phyloP scores from a whole-genome alignment of 352 stramenopile genomes.

The Peronospora belbahrii region DNA sequence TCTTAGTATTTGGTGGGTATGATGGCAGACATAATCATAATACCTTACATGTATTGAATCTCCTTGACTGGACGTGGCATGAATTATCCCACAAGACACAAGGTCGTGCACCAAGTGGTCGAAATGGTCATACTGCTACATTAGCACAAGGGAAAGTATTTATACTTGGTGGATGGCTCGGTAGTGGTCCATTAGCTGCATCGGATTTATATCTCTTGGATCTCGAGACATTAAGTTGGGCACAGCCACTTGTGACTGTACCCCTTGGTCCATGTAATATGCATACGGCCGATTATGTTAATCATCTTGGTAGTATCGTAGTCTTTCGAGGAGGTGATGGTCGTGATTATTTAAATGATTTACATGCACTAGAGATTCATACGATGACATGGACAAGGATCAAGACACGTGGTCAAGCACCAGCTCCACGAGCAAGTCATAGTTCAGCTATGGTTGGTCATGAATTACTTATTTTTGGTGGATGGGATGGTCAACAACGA shows the following conservation, averaged over 20 bases:
- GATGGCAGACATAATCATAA: constrained; percentile 93
- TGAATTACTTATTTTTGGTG: constrained; percentile 91
- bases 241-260: constrained; percentile 35
- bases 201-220: constrained; percentile 90
- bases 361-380: constrained; percentile 89
- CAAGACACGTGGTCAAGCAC: constrained; percentile 61
- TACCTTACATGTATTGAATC: constrained; percentile 84
- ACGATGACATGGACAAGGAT: constrained; percentile 83
- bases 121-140: constrained; percentile 94
- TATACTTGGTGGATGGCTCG: constrained; percentile 93
- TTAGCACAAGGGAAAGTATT: constrained; percentile 87
- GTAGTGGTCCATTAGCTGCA: constrained; percentile 86
- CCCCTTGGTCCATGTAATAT: constrained; percentile 92
- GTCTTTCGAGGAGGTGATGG: constrained; percentile 93
- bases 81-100: constrained; percentile 37
- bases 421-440: constrained; percentile 91
- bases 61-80: constrained; percentile 68
- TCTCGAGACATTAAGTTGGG: constrained; percentile 61
- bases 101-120: constrained; percentile 60
- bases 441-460: constrained; percentile 84
- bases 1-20: constrained; percentile 91
- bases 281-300: constrained; percentile 94
- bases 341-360: constrained; percentile 93
- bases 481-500: constrained; percentile 88
- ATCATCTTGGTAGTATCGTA: constrained; percentile 74